Evolutionary conservation across 2,329 filamentous ascomycete genomes (phyloP), one percentile per base, ranked within the genome.

Genomic region (Aspergillus alliaceus): DNA sequence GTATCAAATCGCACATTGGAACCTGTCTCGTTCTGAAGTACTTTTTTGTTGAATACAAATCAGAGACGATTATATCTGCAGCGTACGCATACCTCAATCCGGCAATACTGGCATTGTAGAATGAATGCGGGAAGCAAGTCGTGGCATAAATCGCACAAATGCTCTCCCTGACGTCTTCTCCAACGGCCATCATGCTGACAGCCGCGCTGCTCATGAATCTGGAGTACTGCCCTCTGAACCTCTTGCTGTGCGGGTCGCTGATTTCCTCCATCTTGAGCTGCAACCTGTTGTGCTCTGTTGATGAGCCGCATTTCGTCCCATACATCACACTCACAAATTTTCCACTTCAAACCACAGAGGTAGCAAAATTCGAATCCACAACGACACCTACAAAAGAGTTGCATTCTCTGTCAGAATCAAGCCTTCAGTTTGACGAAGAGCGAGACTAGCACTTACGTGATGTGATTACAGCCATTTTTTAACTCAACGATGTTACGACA

Each of bases 401-500:
- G n/a, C n/a, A n/a, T n/a, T n/a, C n/a, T n/a, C n/a, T n/a, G n/a
- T n/a, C n/a, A n/a, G n/a, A n/a, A n/a, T n/a, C n/a, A n/a, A n/a
- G n/a, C n/a, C n/a, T n/a, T n/a, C n/a, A n/a, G n/a, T n/a, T n/a
- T n/a, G n/a, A n/a, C n/a, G n/a, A n/a, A n/a, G n/a, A n/a, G n/a
- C n/a, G n/a, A n/a, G n/a, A n/a, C n/a, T n/a, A n/a, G 29, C 7
- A 51, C 69, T 55, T 68, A 75, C 70, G 60, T 69, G 50, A 75
- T 75, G 53, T 75, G 70, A 44, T 72, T 69, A 58, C 72, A 75
- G 4, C 70, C 73, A 5, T 51, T 53, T 6, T 52, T 54, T 15
- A 75, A 57, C 55, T 74, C 71, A 15, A 75, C 61, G 14, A 74
- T 82, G 37, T 84, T 80, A 61, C 83, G 85, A 75, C 92, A 96